Percentiles rank a stretch among this genome's conserved stretches.
These are phyloP conservation scores for Diaporthe eres DNA, from an alignment of 2,329 filamentous ascomycete species.

Conservation along the genomic window DNA sequence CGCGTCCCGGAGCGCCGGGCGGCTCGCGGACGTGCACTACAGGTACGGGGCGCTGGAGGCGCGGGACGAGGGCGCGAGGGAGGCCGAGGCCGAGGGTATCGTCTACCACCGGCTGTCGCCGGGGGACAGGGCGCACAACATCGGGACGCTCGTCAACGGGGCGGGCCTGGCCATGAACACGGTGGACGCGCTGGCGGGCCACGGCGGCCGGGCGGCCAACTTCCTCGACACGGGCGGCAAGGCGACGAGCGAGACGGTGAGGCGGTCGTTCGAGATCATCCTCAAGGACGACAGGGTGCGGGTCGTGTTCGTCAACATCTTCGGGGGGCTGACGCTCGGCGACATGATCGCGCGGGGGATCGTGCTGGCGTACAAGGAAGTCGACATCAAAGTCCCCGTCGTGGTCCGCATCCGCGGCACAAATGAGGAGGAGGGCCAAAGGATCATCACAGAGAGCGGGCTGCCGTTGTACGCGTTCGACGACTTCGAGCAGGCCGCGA, in stretches of 20 bases:
- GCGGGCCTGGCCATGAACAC: conserved; percentile 94
- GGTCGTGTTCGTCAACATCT: conserved; percentile 74
- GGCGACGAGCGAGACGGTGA: conserved; percentile 85
- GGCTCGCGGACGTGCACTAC: conserved; percentile 57
- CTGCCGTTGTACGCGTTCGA: conserved; percentile 80
- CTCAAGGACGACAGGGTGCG: conserved; percentile 79
- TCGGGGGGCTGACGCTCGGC: conserved; percentile 73
- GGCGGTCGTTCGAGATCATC: conserved; percentile 81
- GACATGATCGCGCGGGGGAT: conserved; percentile 87
- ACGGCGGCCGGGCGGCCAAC: conserved; percentile 80
- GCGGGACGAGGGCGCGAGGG: conserved; percentile 53
- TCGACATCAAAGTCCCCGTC: conserved; percentile 77
- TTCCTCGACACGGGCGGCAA: conserved; percentile 94
- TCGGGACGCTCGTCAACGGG: conserved; percentile 90
- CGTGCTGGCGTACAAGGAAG: conserved; percentile 78
- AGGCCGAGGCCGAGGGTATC: conserved; percentile 74
- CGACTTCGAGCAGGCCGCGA: conserved; percentile 80
- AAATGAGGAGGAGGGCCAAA: conserved; percentile 79
- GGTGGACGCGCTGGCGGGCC: conserved; percentile 80
- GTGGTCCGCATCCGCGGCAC: conserved; percentile 84
- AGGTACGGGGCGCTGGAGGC: conserved; percentile 51
- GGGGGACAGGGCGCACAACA: conserved; percentile 66
- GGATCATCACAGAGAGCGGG: conserved; percentile 77
- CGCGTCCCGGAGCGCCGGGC: conserved; percentile 51
- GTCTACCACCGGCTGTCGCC: conserved; percentile 78